Conservation (phyloP, 116 monocot genomes). For the Zostera marina region DNA sequence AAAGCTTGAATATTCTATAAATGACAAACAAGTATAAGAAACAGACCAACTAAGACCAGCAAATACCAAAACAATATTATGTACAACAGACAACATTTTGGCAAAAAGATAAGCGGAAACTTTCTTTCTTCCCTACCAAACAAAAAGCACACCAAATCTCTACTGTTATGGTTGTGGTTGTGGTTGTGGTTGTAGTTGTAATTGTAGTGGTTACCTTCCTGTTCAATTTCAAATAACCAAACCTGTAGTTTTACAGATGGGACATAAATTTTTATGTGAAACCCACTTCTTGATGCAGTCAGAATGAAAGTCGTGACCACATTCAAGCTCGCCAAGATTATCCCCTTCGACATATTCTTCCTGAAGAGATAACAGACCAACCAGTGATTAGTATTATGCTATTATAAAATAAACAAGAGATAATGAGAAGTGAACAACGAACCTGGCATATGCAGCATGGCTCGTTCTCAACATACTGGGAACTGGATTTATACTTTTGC, state of each 20-base stretch:
- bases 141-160: slow-evolving; percentile 1
- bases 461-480: slow-evolving; percentile 21
- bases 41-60: background rate
- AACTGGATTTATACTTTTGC: slow-evolving; percentile 15
- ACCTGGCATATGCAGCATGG: slow-evolving; percentile 96
- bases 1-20: too few relatives aligned
- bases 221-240: slow-evolving; percentile 18
- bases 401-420: too few relatives aligned
- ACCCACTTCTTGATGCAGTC: slow-evolving; percentile 50
- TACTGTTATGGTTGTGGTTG: background rate
- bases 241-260: slow-evolving; percentile 45
- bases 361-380: slow-evolving; percentile 11
- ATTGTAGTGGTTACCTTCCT: too few relatives aligned
- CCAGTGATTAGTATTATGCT: background rate
- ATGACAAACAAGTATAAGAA: too few relatives aligned
- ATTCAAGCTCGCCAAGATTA: slow-evolving; percentile 25
- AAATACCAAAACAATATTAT: background rate
- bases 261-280: slow-evolving; percentile 42
- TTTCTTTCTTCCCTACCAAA: background rate
- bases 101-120: background rate
- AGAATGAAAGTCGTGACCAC: slow-evolving; percentile 43
- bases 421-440: background rate
- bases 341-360: slow-evolving; percentile 36
- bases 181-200: too few relatives aligned
- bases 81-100: background rate